These are phyloP conservation scores for Ambrosiella cleistominuta DNA, from an alignment of 2,329 filamentous ascomycete genomes.

Conservation along the genomic window DNA sequence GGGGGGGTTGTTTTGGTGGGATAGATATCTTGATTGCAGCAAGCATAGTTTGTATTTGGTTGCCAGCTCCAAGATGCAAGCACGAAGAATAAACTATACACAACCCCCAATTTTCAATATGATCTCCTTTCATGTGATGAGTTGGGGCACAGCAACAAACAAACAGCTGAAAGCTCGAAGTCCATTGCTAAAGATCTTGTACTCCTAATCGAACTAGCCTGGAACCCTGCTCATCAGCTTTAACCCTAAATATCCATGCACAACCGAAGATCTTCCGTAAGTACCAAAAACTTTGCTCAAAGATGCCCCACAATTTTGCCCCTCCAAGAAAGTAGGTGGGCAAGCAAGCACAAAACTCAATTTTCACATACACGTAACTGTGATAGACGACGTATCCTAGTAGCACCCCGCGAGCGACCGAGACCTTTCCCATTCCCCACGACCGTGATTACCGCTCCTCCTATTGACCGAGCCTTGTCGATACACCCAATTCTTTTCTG, in stretches of 20 bases:
- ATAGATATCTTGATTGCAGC: too few relatives aligned
- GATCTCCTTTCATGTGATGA: too few relatives aligned
- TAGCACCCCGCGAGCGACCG: conserved; percentile 6
- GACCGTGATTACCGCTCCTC: not conserved
- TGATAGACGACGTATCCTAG: not conserved
- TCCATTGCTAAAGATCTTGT: too few relatives aligned
- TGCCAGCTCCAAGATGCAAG: too few relatives aligned
- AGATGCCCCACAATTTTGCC: conserved; percentile 11
- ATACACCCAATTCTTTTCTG: not conserved
- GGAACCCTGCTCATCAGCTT: not conserved
- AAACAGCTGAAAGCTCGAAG: too few relatives aligned
- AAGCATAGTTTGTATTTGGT: too few relatives aligned
- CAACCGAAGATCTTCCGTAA: conserved; percentile 7
- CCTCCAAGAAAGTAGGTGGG: conserved; percentile 11
- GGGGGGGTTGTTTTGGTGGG: too few relatives aligned
- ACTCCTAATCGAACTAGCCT: not conserved
- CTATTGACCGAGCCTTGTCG: not conserved
- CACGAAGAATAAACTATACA: too few relatives aligned
- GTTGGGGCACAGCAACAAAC: too few relatives aligned
- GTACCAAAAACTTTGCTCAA: conserved; percentile 12
- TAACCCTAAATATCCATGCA: not conserved
- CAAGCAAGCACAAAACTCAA: conserved; percentile 11
- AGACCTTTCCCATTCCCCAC: conserved; percentile 4
- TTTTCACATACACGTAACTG: conserved; percentile 10
- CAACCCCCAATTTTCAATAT: too few relatives aligned